These are phyloP conservation scores for Ambrosia hybrid DNA, from an alignment of 140 eudicot species.

Conservation along the genomic window DNA sequence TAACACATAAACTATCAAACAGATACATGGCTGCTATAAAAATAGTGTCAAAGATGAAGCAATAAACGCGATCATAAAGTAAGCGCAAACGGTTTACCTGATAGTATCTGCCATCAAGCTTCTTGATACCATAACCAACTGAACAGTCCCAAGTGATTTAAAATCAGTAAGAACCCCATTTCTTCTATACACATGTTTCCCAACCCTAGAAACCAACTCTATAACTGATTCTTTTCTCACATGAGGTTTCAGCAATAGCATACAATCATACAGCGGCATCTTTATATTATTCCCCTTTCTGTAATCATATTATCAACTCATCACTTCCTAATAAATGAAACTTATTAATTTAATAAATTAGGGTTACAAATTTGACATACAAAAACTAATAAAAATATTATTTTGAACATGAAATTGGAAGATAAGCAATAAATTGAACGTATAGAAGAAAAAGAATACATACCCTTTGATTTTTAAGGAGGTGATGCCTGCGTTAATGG, in stretches of 20 bases:
- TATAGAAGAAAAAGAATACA: background rate
- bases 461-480: conserved; percentile 23
- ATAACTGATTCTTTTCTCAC: conserved; percentile 46
- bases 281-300: conserved; percentile 14
- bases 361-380: too few species aligned
- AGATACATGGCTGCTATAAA: too few species aligned
- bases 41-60: too few species aligned
- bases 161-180: conserved; percentile 83
- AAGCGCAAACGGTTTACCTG: conserved; percentile 45
- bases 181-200: conserved; percentile 69
- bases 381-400: too few species aligned
- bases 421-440: background rate
- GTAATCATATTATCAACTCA: background rate
- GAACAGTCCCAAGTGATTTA: conserved; percentile 61
- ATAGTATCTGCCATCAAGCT: conserved; percentile 86
- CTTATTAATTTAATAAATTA: too few species aligned
- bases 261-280: conserved; percentile 96
- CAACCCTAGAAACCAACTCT: conserved; percentile 68
- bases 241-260: conserved; percentile 77
- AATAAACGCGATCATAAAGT: background rate
- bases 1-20: too few species aligned
- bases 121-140: conserved; percentile 87
- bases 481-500: background rate
- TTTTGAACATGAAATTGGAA: too few species aligned
- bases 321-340: too few species aligned